These are phyloP conservation scores for Cutaneotrichosporon mucoides DNA, from an alignment of 1,284 basidiomycete species.

Conservation along the genomic window DNA sequence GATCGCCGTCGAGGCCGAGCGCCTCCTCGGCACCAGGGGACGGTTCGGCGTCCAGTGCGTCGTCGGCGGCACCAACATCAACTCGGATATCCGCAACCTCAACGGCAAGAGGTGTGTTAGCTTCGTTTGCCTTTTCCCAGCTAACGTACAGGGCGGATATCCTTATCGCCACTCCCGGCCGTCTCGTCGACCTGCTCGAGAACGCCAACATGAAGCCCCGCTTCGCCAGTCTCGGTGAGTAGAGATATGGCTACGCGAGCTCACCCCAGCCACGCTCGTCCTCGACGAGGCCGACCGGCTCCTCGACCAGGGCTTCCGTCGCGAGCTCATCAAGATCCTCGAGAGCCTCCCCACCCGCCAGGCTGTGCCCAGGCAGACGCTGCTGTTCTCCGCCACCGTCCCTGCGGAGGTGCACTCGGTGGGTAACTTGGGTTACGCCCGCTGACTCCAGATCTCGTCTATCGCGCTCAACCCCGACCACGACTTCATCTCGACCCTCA, in stretches of 20 bases:
- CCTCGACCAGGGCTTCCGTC: slow-evolving; percentile 47
- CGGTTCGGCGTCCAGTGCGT: slow-evolving; percentile 44
- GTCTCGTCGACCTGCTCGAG: slow-evolving; percentile 52
- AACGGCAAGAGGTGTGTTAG: slow-evolving; percentile 29
- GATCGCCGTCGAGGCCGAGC: slow-evolving; percentile 36
- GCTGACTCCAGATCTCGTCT: slow-evolving; percentile 49
- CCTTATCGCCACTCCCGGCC: slow-evolving; percentile 54
- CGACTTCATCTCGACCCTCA: slow-evolving; percentile 61
- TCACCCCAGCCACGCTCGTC: slow-evolving; percentile 41
- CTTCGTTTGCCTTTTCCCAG: not conserved
- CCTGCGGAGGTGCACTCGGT: slow-evolving; percentile 45
- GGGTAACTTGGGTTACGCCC: slow-evolving; percentile 13
- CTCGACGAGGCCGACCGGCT: slow-evolving; percentile 54
- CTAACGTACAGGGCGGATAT: slow-evolving; percentile 40
- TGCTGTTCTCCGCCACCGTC: slow-evolving; percentile 54
- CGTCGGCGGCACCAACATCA: slow-evolving; percentile 52
- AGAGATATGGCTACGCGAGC: not conserved
- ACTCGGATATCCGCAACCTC: slow-evolving; percentile 45
- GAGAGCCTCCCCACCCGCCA: slow-evolving; percentile 40
- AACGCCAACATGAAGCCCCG: slow-evolving; percentile 42
- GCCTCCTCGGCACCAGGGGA: slow-evolving; percentile 20
- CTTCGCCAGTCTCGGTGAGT: slow-evolving; percentile 32
- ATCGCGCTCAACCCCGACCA: slow-evolving; percentile 55
- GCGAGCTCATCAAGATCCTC: slow-evolving; percentile 41
- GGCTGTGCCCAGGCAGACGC: slow-evolving; percentile 43